Conservation (phyloP, 2,329 filamentous ascomycete species). For the Hirsutella minnesotensis region DNA sequence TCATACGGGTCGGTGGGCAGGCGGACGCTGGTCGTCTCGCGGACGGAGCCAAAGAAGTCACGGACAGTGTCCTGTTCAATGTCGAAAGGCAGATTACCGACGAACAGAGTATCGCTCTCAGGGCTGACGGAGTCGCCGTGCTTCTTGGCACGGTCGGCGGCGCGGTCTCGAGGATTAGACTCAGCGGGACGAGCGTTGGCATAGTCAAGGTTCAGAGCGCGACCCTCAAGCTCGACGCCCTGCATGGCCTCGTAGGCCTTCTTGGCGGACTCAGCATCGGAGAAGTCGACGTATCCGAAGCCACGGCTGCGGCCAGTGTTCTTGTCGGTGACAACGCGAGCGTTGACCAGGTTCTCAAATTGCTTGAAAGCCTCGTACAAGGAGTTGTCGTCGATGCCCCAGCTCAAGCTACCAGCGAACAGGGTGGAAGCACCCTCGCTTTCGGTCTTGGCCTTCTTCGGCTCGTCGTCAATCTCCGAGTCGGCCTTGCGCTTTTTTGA, state of each 20-base stretch:
- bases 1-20: constrained; percentile 73
- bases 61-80: constrained; percentile 64
- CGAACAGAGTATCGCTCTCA: constrained; percentile 77
- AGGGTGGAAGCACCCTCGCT: constrained; percentile 46
- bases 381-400: constrained; percentile 78
- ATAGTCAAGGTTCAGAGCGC: constrained; percentile 68
- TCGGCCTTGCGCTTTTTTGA: constrained; percentile 38
- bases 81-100: constrained; percentile 83
- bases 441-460: constrained; percentile 60
- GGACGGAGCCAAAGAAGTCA: constrained; percentile 61
- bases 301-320: constrained; percentile 74
- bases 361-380: constrained; percentile 71
- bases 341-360: constrained; percentile 60
- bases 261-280: constrained; percentile 51
- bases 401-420: constrained; percentile 83
- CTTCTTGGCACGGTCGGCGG: constrained; percentile 50
- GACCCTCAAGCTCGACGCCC: constrained; percentile 61
- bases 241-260: constrained; percentile 67
- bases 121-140: constrained; percentile 73
- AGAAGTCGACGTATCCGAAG: constrained; percentile 89
- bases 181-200: constrained; percentile 53
- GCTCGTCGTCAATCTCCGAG: constrained; percentile 33
- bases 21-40: constrained; percentile 65
- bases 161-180: constrained; percentile 40
- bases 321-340: constrained; percentile 75